Conservation (phyloP, 2,329 filamentous ascomycete species). For the Tolypocladium pustulatum region DNA sequence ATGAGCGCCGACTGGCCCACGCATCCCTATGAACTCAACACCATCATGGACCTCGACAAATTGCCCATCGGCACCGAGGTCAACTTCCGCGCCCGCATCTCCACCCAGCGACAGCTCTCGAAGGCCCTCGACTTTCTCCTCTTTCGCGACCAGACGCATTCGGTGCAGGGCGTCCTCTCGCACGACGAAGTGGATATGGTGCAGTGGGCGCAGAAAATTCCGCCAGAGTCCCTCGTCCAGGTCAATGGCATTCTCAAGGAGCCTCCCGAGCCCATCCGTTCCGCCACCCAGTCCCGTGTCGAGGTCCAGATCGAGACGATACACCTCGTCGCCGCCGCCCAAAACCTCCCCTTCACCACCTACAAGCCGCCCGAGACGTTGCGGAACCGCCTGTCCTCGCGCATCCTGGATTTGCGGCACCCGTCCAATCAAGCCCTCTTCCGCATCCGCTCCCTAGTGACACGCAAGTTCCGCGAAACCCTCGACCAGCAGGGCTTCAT, state of each 20-base stretch:
- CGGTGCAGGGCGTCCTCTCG: constrained; percentile 70
- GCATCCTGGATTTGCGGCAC: constrained; percentile 78
- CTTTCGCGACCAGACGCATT: constrained; percentile 73
- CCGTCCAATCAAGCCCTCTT: constrained; percentile 80
- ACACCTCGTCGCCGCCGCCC: constrained; percentile 39
- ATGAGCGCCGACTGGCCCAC: constrained; percentile 26
- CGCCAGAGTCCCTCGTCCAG: constrained; percentile 67
- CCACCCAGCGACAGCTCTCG: constrained; percentile 69
- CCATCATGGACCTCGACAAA: constrained; percentile 24
- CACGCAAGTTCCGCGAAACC: constrained; percentile 66
- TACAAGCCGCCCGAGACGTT: constrained; percentile 54
- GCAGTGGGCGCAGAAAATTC: constrained; percentile 77
- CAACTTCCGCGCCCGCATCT: constrained; percentile 29
- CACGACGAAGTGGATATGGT: constrained; percentile 57
- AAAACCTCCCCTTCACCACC: constrained; percentile 39
- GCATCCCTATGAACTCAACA: constrained; percentile 28
- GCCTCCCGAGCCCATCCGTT: constrained; percentile 64
- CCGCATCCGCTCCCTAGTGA: constrained; percentile 72
- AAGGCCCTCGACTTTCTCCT: constrained; percentile 76
- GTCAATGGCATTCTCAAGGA: constrained; percentile 64
- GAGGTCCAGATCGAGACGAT: constrained; percentile 59
- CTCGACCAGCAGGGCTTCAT: constrained; percentile 72
- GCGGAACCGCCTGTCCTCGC: constrained; percentile 64
- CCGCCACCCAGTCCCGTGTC: constrained; percentile 63
- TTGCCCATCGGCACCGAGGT: constrained; percentile 27